These are phyloP conservation scores for Kentomonas sorsogonicus DNA, from an alignment of 208 protist species.

Conservation along the genomic window DNA sequence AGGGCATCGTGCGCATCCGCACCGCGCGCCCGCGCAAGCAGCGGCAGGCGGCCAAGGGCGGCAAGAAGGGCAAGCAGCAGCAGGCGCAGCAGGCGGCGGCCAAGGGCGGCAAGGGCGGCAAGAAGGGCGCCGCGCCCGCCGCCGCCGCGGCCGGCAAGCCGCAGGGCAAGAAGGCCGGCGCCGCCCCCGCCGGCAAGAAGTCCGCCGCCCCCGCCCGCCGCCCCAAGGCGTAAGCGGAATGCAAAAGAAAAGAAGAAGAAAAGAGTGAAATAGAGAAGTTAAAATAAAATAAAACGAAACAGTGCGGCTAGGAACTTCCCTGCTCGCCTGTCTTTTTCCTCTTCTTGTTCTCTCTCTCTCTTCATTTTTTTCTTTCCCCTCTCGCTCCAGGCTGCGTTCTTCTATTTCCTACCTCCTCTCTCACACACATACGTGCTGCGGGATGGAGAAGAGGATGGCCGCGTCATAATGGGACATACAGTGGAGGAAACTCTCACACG, in stretches of 20 bases:
- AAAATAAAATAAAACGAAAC: slow-evolving; percentile 1
- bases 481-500: too few species aligned
- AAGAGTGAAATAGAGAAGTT: neutral
- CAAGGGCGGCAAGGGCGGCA: slow-evolving; percentile 15
- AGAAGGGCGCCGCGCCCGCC: slow-evolving; percentile 13
- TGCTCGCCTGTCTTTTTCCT: slow-evolving; percentile 6
- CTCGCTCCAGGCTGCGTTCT: neutral
- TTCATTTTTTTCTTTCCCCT: slow-evolving; percentile 9
- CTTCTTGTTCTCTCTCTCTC: slow-evolving; percentile 14
- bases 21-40: slow-evolving; percentile 71
- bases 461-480: too few species aligned
- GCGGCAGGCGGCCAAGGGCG: slow-evolving; percentile 38
- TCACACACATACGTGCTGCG: too few species aligned
- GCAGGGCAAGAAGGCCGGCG: slow-evolving; percentile 21
- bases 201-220: slow-evolving; percentile 1
- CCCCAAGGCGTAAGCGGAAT: too few species aligned
- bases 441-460: too few species aligned
- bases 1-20: slow-evolving; percentile 84
- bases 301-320: neutral
- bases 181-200: slow-evolving; percentile 21
- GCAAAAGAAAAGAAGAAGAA: neutral
- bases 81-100: slow-evolving; percentile 22
- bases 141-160: slow-evolving; percentile 9
- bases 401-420: slow-evolving; percentile 1
- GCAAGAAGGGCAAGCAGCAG: slow-evolving; percentile 24